phyloP scores from a whole-genome alignment of 805 yeast species.

The Yamadazyma tumulicola region DNA sequence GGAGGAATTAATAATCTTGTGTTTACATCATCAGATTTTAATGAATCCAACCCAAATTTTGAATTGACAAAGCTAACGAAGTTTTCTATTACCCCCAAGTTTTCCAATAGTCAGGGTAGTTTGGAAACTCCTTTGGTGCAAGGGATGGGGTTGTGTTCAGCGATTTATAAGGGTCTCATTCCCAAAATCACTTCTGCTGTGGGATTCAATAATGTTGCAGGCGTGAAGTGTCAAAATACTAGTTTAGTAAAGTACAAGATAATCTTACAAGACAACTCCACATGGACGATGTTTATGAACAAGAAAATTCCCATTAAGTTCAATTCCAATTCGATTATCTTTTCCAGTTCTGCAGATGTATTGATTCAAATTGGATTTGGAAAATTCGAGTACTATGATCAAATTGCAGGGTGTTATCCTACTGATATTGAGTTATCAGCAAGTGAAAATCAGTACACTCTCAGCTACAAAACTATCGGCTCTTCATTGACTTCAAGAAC shows the following conservation, averaged over 20 bases:
- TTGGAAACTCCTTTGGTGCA: slow-evolving; percentile 28
- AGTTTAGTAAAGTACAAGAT: slow-evolving; percentile 15
- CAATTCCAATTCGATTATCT: slow-evolving; percentile 13
- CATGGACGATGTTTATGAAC: slow-evolving; percentile 20
- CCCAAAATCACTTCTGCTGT: slow-evolving; percentile 36
- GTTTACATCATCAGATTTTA: slow-evolving; percentile 12
- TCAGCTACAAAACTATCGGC: slow-evolving; percentile 44
- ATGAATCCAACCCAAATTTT: slow-evolving; percentile 5
- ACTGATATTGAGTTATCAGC: slow-evolving; percentile 45
- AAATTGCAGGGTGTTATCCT: slow-evolving; percentile 62
- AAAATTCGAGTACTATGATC: slow-evolving; percentile 41
- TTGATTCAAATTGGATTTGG: slow-evolving; percentile 28
- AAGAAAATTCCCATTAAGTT: slow-evolving; percentile 18
- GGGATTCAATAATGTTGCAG: slow-evolving; percentile 15
- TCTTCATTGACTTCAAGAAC: slow-evolving; percentile 40
- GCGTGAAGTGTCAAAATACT: slow-evolving; percentile 11
- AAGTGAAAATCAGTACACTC: slow-evolving; percentile 32
- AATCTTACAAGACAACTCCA: slow-evolving; percentile 13
- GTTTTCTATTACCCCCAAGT: slow-evolving; percentile 14
- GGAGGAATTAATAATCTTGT: slow-evolving; percentile 14
- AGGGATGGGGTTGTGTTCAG: slow-evolving; percentile 80
- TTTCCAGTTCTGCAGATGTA: slow-evolving; percentile 15
- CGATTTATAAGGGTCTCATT: slow-evolving; percentile 45
- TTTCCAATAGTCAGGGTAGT: slow-evolving; percentile 30
- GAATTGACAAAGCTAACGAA: slow-evolving; percentile 10